phyloP scores from a whole-genome alignment of 495 filamentous ascomycete genomes.

The Xylaria castorea region DNA sequence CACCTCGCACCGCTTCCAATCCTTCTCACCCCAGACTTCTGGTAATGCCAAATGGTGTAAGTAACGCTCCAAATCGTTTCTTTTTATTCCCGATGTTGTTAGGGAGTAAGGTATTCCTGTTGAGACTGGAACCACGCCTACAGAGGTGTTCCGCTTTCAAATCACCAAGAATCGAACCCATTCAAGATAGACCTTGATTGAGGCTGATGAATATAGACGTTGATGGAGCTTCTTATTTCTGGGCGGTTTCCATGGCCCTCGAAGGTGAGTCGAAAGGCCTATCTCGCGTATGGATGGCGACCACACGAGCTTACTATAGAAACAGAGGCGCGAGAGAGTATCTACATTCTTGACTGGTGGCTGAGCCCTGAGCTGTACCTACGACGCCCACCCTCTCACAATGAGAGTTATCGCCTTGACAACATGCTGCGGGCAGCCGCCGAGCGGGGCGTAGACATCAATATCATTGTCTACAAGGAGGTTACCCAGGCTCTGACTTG shows the following conservation, averaged over 20 bases:
- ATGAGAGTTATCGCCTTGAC: slow-evolving; percentile 87
- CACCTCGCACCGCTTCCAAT: slow-evolving; percentile 72
- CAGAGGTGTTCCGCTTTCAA: neutral
- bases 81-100: neutral
- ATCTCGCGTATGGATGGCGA: neutral
- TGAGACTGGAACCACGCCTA: neutral
- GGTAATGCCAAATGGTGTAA: slow-evolving; percentile 87
- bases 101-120: neutral
- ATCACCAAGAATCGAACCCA: neutral
- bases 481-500: slow-evolving; percentile 83
- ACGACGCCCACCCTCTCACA: slow-evolving; percentile 79
- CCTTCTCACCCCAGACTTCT: slow-evolving; percentile 86
- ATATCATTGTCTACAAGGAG: slow-evolving; percentile 97
- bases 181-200: neutral
- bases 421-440: slow-evolving; percentile 88
- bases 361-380: slow-evolving; percentile 89
- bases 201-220: slow-evolving; percentile 55
- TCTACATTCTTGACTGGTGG: slow-evolving; percentile 98
- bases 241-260: slow-evolving; percentile 82
- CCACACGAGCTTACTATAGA: slow-evolving; percentile 28
- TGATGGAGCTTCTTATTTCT: slow-evolving; percentile 91
- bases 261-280: slow-evolving; percentile 57
- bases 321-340: slow-evolving; percentile 73
- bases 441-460: slow-evolving; percentile 83
- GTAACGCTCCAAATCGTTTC: neutral